Conservation (phyloP, 1,139 yeast species). For the Pichia inconspicua region DNA sequence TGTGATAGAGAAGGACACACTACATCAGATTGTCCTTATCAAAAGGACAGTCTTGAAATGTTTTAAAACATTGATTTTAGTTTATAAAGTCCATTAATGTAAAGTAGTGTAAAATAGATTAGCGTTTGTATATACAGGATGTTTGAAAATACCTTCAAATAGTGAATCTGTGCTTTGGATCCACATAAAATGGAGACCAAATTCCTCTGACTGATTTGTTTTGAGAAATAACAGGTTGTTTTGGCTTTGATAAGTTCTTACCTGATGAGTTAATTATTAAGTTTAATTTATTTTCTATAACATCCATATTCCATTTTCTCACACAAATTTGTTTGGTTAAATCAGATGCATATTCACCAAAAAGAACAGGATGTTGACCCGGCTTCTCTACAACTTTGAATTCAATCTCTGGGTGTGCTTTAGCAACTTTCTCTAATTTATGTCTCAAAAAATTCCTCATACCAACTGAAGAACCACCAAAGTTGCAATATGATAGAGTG, state of each 20-base stretch:
- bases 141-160: conserved; percentile 31
- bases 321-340: conserved; percentile 43
- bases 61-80: neutral
- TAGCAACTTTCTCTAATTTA: conserved; percentile 51
- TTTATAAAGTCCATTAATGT: neutral
- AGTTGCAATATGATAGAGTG: conserved; percentile 74
- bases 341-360: conserved; percentile 50
- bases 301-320: conserved; percentile 46
- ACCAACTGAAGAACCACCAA: conserved; percentile 93
- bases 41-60: conserved; percentile 36
- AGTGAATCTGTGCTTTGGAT: conserved; percentile 59
- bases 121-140: neutral
- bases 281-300: conserved; percentile 47
- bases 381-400: conserved; percentile 60
- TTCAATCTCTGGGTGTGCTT: conserved; percentile 54
- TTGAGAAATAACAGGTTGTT: conserved; percentile 67
- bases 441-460: conserved; percentile 59
- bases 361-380: conserved; percentile 72
- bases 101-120: neutral
- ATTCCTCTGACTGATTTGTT: conserved; percentile 90
- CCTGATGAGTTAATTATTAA: conserved; percentile 54
- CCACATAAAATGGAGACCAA: conserved; percentile 93
- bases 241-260: conserved; percentile 50
- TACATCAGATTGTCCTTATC: conserved; percentile 81
- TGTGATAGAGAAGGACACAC: conserved; percentile 89